Base-by-base conservation (phyloP, 208 protist species). In the Trypanosoma boissoni region DNA sequence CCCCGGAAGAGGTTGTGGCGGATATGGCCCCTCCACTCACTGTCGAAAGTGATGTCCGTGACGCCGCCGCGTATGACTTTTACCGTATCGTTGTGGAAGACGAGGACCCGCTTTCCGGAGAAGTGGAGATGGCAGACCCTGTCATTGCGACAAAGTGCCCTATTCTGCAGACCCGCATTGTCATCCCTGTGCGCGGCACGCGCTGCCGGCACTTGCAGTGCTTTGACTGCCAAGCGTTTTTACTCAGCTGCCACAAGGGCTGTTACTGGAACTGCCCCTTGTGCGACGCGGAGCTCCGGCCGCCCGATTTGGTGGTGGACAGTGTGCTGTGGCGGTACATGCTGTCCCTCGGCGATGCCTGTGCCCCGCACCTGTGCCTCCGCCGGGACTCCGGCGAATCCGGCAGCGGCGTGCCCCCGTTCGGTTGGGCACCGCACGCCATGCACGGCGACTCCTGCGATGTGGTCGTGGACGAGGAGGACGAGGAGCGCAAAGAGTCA, bases 181-280 rank as follows among this genome's bases (percentile, higher is more conserved):
- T 43, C 10, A 54, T 94, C 24, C 87, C 87, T 4, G 74, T 90
- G 45, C 87, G 87, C 32, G 87, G 87, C 0, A 18, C 26, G 0
- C 46, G 64, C 31, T 94, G 87, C 72, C 20, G 36, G 23, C 87
- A 94, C 52, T 68, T 88, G 34, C 87, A 94, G 64, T 94, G 87
- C 52, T 70, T 94, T 45, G 87, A 94, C 58, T 72, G 88, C 31
- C 39, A 53, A 12, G 56, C 78, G 14, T 88, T 77, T 68, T 60
- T 94, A n/a, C 51, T 86, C 9, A 78, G 76, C 43, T 74, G 81
- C 53, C 51, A 81, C 52, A 81, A 77, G 12, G 79, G 75, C 0
- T 87, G 68, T 37, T 94, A 90, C 72, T 94, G 87, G 83, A 94
- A 94, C 68, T 94, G 87, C 57, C 67, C 83, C 3, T 63, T 94